phyloP scores from a whole-genome alignment of 345 rosid species.

The Hypericum perforatum region DNA sequence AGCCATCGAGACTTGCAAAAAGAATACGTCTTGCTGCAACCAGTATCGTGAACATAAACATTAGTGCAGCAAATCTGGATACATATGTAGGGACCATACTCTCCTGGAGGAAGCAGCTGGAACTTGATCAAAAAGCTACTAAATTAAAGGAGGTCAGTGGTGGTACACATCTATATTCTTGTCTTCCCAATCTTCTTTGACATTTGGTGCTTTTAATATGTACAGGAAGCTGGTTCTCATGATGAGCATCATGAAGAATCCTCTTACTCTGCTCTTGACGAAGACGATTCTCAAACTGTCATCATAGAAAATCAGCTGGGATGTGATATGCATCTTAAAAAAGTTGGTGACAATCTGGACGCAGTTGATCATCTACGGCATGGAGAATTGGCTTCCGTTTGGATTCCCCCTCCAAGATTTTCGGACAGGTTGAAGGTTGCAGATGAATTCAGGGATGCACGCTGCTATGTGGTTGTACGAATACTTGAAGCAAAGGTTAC shows the following conservation, averaged over 20 bases:
- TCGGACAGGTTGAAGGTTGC: conserved; percentile 74
- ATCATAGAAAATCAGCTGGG: conserved; percentile 87
- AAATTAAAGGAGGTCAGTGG: conserved; percentile 55
- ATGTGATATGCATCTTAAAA: conserved; percentile 66
- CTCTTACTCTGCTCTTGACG: conserved; percentile 80
- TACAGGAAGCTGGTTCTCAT: conserved; percentile 49
- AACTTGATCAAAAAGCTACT: conserved; percentile 76
- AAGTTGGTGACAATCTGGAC: conserved; percentile 53
- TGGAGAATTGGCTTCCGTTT: conserved; percentile 46
- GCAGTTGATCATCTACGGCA: conserved; percentile 46
- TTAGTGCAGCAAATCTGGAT: conserved; percentile 83
- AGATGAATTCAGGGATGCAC: conserved; percentile 71
- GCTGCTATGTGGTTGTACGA: conserved; percentile 55
- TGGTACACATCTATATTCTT: conserved; percentile 8
- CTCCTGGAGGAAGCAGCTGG: conserved; percentile 88
- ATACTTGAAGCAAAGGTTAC: conserved; percentile 90
- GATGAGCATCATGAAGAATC: conserved; percentile 45
- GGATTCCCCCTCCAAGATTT: conserved; percentile 97
- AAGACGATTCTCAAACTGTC: conserved; percentile 84
- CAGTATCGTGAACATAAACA: conserved; percentile 68
- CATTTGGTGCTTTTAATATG: conserved; percentile 13
- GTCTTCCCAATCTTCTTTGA: not conserved
- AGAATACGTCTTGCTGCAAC: conserved; percentile 78
- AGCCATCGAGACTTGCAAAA: conserved; percentile 60
- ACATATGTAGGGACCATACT: conserved; percentile 58